phyloP scores from a whole-genome alignment of 352 stramenopile species.

The Pythium phragmitis region DNA sequence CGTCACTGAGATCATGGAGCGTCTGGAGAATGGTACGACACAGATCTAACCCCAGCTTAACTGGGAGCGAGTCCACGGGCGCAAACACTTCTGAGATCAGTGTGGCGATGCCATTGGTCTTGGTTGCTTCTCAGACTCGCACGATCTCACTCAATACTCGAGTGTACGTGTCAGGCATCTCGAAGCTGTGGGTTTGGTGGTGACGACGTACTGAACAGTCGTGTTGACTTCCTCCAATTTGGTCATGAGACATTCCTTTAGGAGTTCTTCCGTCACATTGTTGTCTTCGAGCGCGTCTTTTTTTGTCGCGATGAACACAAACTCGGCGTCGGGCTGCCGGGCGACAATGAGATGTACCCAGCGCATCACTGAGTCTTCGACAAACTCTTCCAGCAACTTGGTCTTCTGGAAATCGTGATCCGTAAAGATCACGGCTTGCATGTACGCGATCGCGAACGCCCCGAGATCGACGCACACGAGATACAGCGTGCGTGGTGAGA shows the following conservation, averaged over 20 bases:
- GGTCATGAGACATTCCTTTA: neutral
- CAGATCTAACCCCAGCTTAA: neutral
- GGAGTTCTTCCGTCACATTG: neutral
- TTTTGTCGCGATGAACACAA: conserved; percentile 16
- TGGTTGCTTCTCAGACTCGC: neutral
- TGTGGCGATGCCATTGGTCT: neutral
- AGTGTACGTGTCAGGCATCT: conserved; percentile 17
- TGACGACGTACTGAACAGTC: neutral
- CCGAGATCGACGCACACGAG: no score
- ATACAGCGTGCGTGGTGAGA: no score
- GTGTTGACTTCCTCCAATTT: neutral
- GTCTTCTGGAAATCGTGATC: no score
- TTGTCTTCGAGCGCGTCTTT: neutral
- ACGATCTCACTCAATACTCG: neutral
- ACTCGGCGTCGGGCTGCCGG: conserved; percentile 10
- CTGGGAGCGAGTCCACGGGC: neutral
- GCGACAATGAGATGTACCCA: conserved; percentile 4
- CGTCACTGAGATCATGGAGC: conserved; percentile 17
- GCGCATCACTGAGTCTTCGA: neutral
- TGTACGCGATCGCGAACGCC: no score
- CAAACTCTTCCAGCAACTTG: neutral
- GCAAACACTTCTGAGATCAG: neutral
- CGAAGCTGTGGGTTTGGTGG: neutral
- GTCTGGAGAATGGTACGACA: conserved; percentile 8
- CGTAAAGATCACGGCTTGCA: no score